Evolutionary conservation across 2,329 filamentous ascomycete species (phyloP).

Genomic region (Beauveria sp.): DNA sequence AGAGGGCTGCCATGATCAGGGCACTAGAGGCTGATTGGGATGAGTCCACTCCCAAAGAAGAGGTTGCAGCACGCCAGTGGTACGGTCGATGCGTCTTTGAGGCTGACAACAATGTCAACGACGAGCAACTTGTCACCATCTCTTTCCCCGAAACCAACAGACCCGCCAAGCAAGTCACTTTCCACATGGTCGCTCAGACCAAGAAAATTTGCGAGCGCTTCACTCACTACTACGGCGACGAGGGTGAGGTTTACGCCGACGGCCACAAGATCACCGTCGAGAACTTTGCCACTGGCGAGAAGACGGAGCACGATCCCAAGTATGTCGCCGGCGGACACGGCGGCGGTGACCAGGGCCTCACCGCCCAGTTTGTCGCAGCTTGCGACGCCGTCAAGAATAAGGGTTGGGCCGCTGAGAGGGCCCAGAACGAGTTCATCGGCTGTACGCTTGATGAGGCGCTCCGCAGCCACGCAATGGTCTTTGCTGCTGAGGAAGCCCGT

Average conservation of each 20-base stretch:
- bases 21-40: constrained; percentile 48
- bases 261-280: constrained; percentile 68
- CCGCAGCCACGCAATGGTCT: constrained; percentile 86
- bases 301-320: constrained; percentile 22
- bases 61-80: constrained; percentile 55
- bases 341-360: constrained; percentile 48
- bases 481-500: constrained; percentile 86
- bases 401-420: constrained; percentile 56
- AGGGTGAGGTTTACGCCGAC: constrained; percentile 82
- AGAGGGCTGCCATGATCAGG: constrained; percentile 32
- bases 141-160: constrained; percentile 67
- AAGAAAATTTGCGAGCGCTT: constrained; percentile 80
- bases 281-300: constrained; percentile 37
- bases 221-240: constrained; percentile 76
- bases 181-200: constrained; percentile 93
- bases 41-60: constrained; percentile 35
- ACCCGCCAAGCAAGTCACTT: constrained; percentile 73
- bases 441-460: constrained; percentile 81
- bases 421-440: constrained; percentile 69
- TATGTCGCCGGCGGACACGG: constrained; percentile 32
- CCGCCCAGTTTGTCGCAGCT: constrained; percentile 74
- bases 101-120: constrained; percentile 84
- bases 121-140: constrained; percentile 86
- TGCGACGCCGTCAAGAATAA: constrained; percentile 71
- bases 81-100: constrained; percentile 96